Conservation (phyloP, 305 asterid species). For the Fraxinus nigra region DNA sequence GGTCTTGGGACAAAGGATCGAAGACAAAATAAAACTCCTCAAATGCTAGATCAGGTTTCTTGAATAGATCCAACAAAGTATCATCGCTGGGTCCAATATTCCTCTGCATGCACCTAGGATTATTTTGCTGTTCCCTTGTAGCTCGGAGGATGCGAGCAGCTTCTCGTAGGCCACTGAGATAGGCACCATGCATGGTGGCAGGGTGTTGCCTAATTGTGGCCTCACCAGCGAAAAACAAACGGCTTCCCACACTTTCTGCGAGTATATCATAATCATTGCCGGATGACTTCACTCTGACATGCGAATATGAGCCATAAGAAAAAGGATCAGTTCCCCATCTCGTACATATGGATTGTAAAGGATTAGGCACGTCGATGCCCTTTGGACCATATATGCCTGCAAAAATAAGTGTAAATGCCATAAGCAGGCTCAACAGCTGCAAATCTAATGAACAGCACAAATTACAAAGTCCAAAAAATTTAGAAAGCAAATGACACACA, state of each 20-base stretch:
- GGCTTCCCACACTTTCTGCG: conserved; percentile 56
- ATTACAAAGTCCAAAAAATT: not conserved
- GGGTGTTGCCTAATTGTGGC: conserved; percentile 80
- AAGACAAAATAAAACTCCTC: conserved; percentile 51
- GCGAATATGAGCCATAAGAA: conserved; percentile 79
- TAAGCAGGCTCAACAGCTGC: conserved; percentile 2
- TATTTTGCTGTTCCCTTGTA: conserved; percentile 33
- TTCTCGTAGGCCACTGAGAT: conserved; percentile 82
- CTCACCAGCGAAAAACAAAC: conserved; percentile 75
- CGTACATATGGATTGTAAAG: conserved; percentile 74
- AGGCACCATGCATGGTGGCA: conserved; percentile 92
- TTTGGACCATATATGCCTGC: conserved; percentile 71
- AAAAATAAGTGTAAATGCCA: conserved; percentile 12
- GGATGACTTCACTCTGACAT: conserved; percentile 63
- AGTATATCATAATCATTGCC: conserved; percentile 76
- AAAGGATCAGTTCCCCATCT: conserved; percentile 80
- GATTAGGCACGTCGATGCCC: conserved; percentile 68
- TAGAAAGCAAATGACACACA: not conserved
- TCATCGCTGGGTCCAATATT: conserved; percentile 46
- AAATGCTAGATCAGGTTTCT: conserved; percentile 55
- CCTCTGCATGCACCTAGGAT: conserved; percentile 40
- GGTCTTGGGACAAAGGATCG: conserved; percentile 45
- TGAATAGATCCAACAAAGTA: conserved; percentile 44
- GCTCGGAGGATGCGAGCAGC: conserved; percentile 61
- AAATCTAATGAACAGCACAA: not conserved